Evolutionary conservation across 148 eudicot species (phyloP), one percentile per base, ranked within the genome.

Genomic region (Rhododendron griersonianum): DNA sequence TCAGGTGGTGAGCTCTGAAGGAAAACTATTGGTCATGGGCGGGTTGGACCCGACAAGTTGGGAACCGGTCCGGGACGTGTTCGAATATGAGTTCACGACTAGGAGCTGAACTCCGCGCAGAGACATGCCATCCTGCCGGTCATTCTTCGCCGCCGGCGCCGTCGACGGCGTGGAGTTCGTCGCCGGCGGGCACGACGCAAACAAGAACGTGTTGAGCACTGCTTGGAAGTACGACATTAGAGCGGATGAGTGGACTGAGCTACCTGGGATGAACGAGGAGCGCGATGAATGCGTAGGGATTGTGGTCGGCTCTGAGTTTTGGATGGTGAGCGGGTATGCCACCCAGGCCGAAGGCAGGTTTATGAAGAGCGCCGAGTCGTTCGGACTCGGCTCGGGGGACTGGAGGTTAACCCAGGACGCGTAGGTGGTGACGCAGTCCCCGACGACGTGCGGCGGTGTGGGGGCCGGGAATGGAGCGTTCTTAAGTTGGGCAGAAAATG

Each of bases 181-280:
- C 3, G 98, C 98, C 19, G 98, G 98, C 11, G 98, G 97, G 21
- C 98, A 94, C 85, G 95, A 94, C 81, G 91, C 86, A 83, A 88
- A 83, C 84, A 93, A 93, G 78, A 92, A 93, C 86, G 94, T 93
- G 45, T 30, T 90, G 85, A 84, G 57, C 23, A 80, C 91, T n/a
- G 91, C 94, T 37, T 92, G 91, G 93, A 86, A 84, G 18, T 93
- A 91, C 33, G 89, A 91, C 11, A 23, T 91, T 6, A 28, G 76
- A 10, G 7, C 18, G 25, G 90, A 93, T 86, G 88, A 89, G 89
- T 94, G 98, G 94, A 81, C 84, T 44, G 93, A 93, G 91, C 86
- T 94, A 90, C 15, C 76, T 55, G 86, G 77, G 82, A 94, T 94
- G 95, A 86, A 84, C 2, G 91, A 93, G 87, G 88, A 87, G 86